Evolutionary conservation across 2,329 filamentous ascomycete species (phyloP), one percentile per base, ranked within the genome.

Genomic region (Ascochyta pisi): DNA sequence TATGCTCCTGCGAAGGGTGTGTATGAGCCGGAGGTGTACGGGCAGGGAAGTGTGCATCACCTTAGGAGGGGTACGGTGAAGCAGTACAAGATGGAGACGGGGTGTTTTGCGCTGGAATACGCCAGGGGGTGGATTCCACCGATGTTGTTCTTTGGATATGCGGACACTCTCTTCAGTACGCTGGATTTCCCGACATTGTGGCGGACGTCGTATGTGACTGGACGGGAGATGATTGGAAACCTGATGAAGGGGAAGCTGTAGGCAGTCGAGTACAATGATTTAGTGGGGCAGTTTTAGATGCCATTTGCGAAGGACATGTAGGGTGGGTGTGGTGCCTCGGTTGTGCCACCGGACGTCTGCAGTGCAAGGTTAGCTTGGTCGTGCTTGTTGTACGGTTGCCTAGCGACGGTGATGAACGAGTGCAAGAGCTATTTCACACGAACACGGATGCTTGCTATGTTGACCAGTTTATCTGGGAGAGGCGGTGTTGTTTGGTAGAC

Each of bases 71-170:
- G 90, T 64, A 78, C 81, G 55, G 89, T 88, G 57, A 92, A 91
- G 83, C 91, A 95, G 83, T 94, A 94, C 79, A 87, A 85, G 79
- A 92, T 93, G 88, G 86, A 89, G 59, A 83, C 84, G 54, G 81
- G 79, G 57, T 92, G 89, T 81, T 93, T 92, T 77, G 91, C 91
- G 49, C 83, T 95, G 66, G 91, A 94, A 82, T 91, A 93, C 76
- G 90, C 90, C 42, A 83, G 89, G 64, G 92, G 92, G 61, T 96
- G 91, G 91, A 96, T 96, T 76, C 92, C 92, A 42, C 90, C 90
- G 54, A 96, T 96, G 92, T 81, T 96, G 47, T 89, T 90, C 76
- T 96, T 96, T 76, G 92, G 92, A 57, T 94, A 89, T 75, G 90
- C 91, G 61, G 92, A 96, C 77, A 87, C 85, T 42, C 82, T 96